These are phyloP conservation scores for Pelargonium myrrhifolium DNA, from an alignment of 441 rosid species.

Conservation along the genomic window DNA sequence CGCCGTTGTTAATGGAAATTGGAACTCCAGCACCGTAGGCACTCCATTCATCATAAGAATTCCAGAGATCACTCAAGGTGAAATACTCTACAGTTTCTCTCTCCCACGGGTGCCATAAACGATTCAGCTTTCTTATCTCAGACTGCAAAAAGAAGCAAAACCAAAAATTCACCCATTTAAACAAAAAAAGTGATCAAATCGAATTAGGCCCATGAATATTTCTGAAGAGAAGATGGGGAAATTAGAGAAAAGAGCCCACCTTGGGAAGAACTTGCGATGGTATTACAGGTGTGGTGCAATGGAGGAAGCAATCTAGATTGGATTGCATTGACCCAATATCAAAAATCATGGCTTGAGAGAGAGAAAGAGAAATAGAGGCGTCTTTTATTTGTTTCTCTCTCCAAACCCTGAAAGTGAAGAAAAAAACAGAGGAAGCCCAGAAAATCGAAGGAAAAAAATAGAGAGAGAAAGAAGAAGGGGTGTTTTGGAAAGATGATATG, in stretches of 20 bases:
- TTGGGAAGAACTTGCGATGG: constrained; percentile 16
- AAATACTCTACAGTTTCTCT: constrained; percentile 22
- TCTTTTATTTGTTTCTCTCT: neutral
- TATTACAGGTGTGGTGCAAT: neutral
- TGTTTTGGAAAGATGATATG: neutral
- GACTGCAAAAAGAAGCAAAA: neutral
- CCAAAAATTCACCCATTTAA: neutral
- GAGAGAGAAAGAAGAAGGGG: neutral
- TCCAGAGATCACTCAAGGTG: constrained; percentile 21
- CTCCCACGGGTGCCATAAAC: constrained; percentile 23
- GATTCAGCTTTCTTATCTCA: constrained; percentile 20
- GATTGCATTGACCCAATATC: neutral
- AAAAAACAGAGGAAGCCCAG: constrained; percentile 1
- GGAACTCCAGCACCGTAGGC: constrained; percentile 27
- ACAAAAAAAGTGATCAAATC: neutral
- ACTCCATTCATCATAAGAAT: constrained; percentile 22
- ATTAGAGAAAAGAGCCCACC: neutral
- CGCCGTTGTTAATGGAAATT: constrained; percentile 16
- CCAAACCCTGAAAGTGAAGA: neutral
- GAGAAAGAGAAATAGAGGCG: neutral
- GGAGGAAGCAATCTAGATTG: neutral
- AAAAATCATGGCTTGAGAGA: neutral
- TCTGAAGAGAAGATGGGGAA: neutral
- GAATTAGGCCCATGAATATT: neutral
- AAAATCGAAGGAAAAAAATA: neutral